Evolutionary conservation across 768 basidiomycete genomes (phyloP), one percentile per base, ranked within the genome.

Genomic region (Cyclocybe cylindracea): DNA sequence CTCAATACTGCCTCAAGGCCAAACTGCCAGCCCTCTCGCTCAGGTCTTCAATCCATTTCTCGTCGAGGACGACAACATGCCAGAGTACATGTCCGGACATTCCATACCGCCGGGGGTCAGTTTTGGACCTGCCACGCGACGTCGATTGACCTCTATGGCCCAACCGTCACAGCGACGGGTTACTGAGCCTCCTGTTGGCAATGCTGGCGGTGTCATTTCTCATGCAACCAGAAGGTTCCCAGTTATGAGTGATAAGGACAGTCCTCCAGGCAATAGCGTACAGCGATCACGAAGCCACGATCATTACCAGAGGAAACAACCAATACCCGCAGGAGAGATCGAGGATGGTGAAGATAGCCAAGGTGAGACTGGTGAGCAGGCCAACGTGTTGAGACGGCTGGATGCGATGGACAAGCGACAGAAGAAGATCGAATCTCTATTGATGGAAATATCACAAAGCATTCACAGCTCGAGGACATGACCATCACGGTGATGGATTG

Each of bases 31-130:
- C 61, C 89, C 91, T 11, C 75, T 92, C 3, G 87, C 87, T 2
- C 87, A 89, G 62, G 73, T 89, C 10, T 92, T 81, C 63, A 86
- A 86, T 49, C 87, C 89, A 10, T 55, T 91, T 14, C 47, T 83
- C 5, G 69, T 87, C 11, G 81, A 84, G 45, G 79, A 82, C 1
- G 67, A 74, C 14, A 68, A 70, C 7, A 61, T 62, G 1, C 72
- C 74, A 50, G 68, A 72, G 10, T 51, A 45, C 7, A 48, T 9
- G 3, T 11, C 50, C 18, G 55, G 48, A 18, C 42, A 47, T 11
- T 42, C 61, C 2, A 32, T 61, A 19, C 41, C 63, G 6, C 60
- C 63, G 10, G 67, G 59, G 7, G 63, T 78, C 24, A 78, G 75
- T 55, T 78, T 76, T 57, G 78, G 78, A 1, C 75, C 76, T 24